Conservation (phyloP, 805 yeast species). For the Suhomyces kilbournensis region DNA sequence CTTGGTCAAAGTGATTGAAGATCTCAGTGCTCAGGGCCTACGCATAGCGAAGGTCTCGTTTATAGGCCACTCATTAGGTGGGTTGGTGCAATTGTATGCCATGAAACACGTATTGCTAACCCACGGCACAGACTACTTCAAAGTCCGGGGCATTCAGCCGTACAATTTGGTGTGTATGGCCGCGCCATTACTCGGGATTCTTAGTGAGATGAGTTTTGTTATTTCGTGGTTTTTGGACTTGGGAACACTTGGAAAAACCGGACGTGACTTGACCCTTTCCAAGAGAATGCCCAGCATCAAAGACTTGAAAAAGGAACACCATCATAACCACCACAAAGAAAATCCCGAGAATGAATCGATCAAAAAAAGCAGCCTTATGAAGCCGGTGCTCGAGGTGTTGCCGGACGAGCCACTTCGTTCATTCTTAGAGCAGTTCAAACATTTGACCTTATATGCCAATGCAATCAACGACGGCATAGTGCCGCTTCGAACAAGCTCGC, state of each 20-base stretch:
- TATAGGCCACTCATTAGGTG: constrained; percentile 45
- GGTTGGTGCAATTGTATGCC: constrained; percentile 41
- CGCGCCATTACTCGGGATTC: constrained; percentile 40
- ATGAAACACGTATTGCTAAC: constrained; percentile 32
- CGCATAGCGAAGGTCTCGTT: constrained; percentile 33
- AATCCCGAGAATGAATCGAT: constrained; percentile 3
- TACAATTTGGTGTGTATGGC: constrained; percentile 39
- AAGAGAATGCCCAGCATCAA: constrained; percentile 26
- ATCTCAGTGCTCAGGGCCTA: constrained; percentile 11
- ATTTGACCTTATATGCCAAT: constrained; percentile 41
- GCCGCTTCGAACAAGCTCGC: constrained; percentile 42
- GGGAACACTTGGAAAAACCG: constrained; percentile 46
- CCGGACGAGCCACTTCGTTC: constrained; percentile 40
- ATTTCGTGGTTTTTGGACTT: constrained; percentile 42
- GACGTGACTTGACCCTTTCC: constrained; percentile 42
- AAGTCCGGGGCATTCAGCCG: constrained; percentile 24
- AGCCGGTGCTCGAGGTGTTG: constrained; percentile 36
- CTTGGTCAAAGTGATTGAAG: constrained; percentile 25
- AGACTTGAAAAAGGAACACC: constrained; percentile 14
- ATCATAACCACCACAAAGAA: constrained; percentile 2
- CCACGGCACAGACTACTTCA: constrained; percentile 32
- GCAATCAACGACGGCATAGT: constrained; percentile 47
- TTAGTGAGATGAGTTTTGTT: constrained; percentile 38
- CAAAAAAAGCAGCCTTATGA: constrained; percentile 15
- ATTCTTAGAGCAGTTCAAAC: constrained; percentile 27